phyloP scores from a whole-genome alignment of 352 stramenopile species.

The Pythium volutum region DNA sequence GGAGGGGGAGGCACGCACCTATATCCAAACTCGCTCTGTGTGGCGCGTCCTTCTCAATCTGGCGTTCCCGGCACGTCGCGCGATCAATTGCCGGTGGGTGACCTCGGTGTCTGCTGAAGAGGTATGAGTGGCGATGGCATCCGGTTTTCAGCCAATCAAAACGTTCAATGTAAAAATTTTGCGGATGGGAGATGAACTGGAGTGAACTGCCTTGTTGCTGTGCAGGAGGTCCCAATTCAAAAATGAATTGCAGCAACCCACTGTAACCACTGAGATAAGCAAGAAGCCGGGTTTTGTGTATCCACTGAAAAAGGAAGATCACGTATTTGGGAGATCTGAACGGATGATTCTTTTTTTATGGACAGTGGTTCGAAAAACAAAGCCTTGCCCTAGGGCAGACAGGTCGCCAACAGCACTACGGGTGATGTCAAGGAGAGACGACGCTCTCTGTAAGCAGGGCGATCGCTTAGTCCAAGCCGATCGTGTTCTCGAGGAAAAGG shows the following conservation, averaged over 20 bases:
- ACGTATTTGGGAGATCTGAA: neutral
- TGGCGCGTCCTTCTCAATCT: neutral
- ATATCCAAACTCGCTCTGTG: neutral
- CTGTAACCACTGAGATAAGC: conserved; percentile 3
- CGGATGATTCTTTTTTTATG: neutral
- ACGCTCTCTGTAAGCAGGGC: too few species aligned
- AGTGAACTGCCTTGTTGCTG: conserved; percentile 17
- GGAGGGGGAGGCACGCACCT: too few species aligned
- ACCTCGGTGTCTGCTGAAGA: neutral
- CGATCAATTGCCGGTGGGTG: too few species aligned
- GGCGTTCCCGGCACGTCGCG: neutral
- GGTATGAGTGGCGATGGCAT: neutral
- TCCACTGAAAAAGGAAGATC: too few species aligned
- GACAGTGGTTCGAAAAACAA: neutral
- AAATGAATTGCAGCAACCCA: conserved; percentile 11
- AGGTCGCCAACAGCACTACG: too few species aligned
- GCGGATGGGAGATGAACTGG: conserved; percentile 12
- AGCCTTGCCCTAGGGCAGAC: too few species aligned
- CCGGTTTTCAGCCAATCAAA: conserved; percentile 15
- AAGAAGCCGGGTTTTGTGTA: too few species aligned
- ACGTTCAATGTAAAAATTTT: neutral
- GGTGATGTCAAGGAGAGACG: too few species aligned
- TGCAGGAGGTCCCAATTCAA: conserved; percentile 6
- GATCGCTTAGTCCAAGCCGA: conserved; percentile 91
- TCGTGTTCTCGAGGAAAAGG: conserved; percentile 88